phyloP scores from a whole-genome alignment of 2,329 filamentous ascomycete species.

The Emericellopsis cladophorae region DNA sequence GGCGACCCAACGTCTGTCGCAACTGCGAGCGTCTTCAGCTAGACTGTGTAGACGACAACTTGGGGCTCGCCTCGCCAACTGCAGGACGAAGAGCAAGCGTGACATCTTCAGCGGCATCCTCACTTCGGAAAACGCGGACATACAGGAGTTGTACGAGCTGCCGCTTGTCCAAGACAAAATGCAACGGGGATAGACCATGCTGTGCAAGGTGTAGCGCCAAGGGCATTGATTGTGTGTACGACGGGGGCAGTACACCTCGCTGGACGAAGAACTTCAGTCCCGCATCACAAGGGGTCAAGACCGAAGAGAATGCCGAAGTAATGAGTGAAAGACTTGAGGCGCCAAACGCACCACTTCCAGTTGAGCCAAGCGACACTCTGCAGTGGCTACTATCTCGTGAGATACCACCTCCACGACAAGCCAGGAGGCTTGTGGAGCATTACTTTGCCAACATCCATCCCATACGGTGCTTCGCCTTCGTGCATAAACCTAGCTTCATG shows the following conservation, averaged over 20 bases:
- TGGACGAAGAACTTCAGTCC: slow-evolving; percentile 1
- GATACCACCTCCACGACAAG: slow-evolving; percentile 3
- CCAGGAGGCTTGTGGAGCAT: slow-evolving; percentile 6
- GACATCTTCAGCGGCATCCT: slow-evolving; percentile 6
- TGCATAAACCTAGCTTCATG: slow-evolving; percentile 11
- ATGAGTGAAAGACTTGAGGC: background rate
- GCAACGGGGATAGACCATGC: slow-evolving; percentile 24
- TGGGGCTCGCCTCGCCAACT: slow-evolving; percentile 8
- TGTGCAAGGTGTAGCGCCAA: slow-evolving; percentile 22
- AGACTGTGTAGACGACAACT: slow-evolving; percentile 23
- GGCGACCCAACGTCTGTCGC: slow-evolving; percentile 26
- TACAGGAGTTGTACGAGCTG: slow-evolving; percentile 26
- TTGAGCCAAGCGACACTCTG: slow-evolving; percentile 1
- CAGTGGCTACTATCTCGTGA: slow-evolving; percentile 4
- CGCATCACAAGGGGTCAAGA: background rate
- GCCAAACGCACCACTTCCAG: background rate
- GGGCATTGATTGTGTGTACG: slow-evolving; percentile 22
- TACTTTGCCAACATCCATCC: slow-evolving; percentile 12
- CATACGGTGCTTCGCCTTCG: slow-evolving; percentile 11
- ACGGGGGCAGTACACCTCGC: slow-evolving; percentile 15
- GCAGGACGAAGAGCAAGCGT: background rate
- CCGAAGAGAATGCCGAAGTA: background rate
- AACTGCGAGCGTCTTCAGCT: slow-evolving; percentile 29
- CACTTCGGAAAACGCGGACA: slow-evolving; percentile 24
- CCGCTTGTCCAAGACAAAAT: slow-evolving; percentile 27